These are phyloP conservation scores for Trichoderma polysporum DNA, from an alignment of 2,329 filamentous ascomycete species.

Conservation along the genomic window DNA sequence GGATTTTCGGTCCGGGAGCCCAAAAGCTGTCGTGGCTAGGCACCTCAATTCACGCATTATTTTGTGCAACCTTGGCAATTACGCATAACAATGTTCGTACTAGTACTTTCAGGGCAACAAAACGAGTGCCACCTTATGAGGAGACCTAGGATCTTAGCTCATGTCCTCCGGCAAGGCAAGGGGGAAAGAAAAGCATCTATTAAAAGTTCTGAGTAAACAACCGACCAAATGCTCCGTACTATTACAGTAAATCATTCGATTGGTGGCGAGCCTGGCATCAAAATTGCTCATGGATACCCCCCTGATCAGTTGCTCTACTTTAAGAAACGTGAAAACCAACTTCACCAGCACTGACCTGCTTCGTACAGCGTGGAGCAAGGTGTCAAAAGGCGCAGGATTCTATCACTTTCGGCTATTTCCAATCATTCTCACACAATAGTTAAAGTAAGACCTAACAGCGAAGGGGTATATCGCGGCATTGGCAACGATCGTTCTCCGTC, in stretches of 20 bases:
- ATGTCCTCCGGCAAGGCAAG: neutral
- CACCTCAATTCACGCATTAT: neutral
- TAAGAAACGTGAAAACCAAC: neutral
- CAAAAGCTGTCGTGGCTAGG: neutral
- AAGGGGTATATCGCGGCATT: neutral
- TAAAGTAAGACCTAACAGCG: neutral
- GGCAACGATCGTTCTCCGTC: neutral
- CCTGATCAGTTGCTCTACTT: neutral
- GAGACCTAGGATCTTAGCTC: neutral
- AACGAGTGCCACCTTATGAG: neutral
- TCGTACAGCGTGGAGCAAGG: neutral
- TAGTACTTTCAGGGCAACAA: neutral
- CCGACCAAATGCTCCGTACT: neutral
- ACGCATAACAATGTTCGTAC: neutral
- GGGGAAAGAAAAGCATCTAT: neutral
- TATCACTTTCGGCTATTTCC: constrained; percentile 10
- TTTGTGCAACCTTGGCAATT: neutral
- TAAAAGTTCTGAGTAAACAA: neutral
- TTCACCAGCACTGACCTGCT: neutral
- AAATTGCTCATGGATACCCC: neutral
- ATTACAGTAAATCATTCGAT: neutral
- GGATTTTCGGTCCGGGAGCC: neutral
- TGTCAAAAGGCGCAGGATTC: neutral
- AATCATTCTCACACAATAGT: neutral
- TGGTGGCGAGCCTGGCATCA: neutral